A percentile compares a stretch with the other conserved stretches of the same genome.
These are phyloP conservation scores for Biscutella laevigata DNA, from an alignment of 441 rosid species.

Conservation along the genomic window DNA sequence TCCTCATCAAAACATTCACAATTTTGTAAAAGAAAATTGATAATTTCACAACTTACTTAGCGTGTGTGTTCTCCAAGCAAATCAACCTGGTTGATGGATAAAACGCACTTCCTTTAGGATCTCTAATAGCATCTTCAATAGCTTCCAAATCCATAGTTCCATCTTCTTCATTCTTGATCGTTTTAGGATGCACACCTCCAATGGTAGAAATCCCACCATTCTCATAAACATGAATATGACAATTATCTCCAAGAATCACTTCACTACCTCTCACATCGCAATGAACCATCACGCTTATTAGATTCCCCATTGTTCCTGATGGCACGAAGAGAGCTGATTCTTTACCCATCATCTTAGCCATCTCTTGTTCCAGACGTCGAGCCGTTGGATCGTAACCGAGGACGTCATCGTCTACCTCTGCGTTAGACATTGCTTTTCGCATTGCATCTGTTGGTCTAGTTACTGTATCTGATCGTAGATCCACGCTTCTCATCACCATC, in stretches of 20 bases:
- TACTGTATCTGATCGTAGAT: slow-evolving; percentile 90
- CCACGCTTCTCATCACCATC: slow-evolving; percentile 70
- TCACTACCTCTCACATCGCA: slow-evolving; percentile 89
- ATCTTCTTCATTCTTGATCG: slow-evolving; percentile 61
- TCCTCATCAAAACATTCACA: too few relatives aligned
- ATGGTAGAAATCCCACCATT: slow-evolving; percentile 84
- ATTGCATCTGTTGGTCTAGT: slow-evolving; percentile 74
- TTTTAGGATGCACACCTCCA: slow-evolving; percentile 83
- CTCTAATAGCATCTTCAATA: slow-evolving; percentile 78
- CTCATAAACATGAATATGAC: slow-evolving; percentile 79
- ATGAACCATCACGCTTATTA: slow-evolving; percentile 81
- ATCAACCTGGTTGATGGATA: slow-evolving; percentile 82
- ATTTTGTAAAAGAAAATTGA: too few relatives aligned
- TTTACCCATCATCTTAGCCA: slow-evolving; percentile 66
- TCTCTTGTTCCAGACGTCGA: slow-evolving; percentile 52
- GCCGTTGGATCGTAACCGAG: slow-evolving; percentile 70
- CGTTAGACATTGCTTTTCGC: slow-evolving; percentile 76
- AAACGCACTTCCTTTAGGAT: slow-evolving; percentile 56
- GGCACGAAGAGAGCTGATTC: slow-evolving; percentile 83
- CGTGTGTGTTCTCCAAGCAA: slow-evolving; percentile 91
- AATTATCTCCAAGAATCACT: slow-evolving; percentile 75
- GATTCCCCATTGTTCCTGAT: slow-evolving; percentile 94
- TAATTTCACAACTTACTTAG: too few relatives aligned
- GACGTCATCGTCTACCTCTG: slow-evolving; percentile 95
- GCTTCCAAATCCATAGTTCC: slow-evolving; percentile 72